Evolutionary conservation across 805 yeast species (phyloP), one percentile per base, ranked within the genome.

Genomic region (Saturnispora sanitii): DNA sequence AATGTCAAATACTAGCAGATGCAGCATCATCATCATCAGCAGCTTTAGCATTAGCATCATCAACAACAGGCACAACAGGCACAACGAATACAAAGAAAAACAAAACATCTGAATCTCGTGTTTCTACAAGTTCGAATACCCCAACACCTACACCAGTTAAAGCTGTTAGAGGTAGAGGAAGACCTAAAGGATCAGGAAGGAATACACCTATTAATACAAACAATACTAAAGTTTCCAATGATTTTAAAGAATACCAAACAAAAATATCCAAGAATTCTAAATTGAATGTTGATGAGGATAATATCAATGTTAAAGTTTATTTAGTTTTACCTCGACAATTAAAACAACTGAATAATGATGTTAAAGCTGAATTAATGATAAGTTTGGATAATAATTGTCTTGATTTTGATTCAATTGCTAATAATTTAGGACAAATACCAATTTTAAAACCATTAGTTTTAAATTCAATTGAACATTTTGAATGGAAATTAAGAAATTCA

Each of bases 291-390:
- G 33, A 49, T 27, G 40, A 47, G 18, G 54, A 51, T 38, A 46
- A 41, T 20, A 41, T 42, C 19, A 34, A 45, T 36, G 47, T 51
- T 33, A 53, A 48, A 20, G 46, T 59, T 20, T 70, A 67, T 52
- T 51, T 73, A 41, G 65, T 73, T 15, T 58, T 73, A 11, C 60
- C 74, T 2, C 67, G 68, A 23, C 76, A 70, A 49, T 47, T 71
- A 30, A 58, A 58, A 17, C 60, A 58, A 54, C 40, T 56, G 49
- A 18, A 56, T 55, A 50, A 53, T 27, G 61, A 56, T 19, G 57
- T 61, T 40, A 52, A 58, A 27, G 53, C 71, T 37, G 70, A 73
- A 45, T 51, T 65, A 27, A 65, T 74, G 20, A 52, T 75, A 1
- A 65, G 76, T n/a, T 64, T 75, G 45, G 79, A 75, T 53, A 63